Evolutionary conservation across 2,329 filamentous ascomycete species (phyloP), one percentile per base, ranked within the genome.

Genomic region (Lecanicillium sp.): DNA sequence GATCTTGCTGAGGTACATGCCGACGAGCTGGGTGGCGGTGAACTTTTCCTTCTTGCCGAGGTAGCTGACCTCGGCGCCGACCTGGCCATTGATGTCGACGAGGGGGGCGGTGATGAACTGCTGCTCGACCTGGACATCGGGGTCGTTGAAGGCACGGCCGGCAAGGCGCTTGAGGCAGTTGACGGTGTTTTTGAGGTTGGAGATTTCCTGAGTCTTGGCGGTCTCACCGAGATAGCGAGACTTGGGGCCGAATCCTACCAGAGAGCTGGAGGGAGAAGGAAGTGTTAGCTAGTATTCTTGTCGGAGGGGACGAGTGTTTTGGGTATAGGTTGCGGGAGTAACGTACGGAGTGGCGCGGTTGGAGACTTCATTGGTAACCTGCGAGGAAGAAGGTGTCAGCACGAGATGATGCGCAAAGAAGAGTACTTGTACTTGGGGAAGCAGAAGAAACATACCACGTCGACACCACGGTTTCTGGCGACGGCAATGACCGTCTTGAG

Each of bases 341-440:
- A 84, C 90, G 79, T 87, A 96, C 88, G 93, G 93, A 60, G 93
- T 98, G 53, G 89, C 84, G 72, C 93, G 86, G 80, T 98, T 97
- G 58, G 93, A 98, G 61, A 97, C 93, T 73, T 98, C 93, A 78
- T 98, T 98, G 75, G 89, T 86, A 67, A 98, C 95, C 90, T 95
- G 63, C 49, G 23, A 14, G 12, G 9, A 15, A 36, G 15, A 7
- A 7, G 17, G 19, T 21, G 30, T 48, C 10, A 48, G 45, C 17
- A 36, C 12, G 4, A 21, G 14, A 48, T 14, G 23, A n/a, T 40
- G 37, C 36, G 9, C 36, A 21, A 14, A 29, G 14, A 29, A 14
- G 14, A 32, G 33, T 29, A 49, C n/a, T 43, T 33, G 24, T 35
- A 17, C 32, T 19, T 45, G 52, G 56, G 60, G 52, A 52, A 44